A percentile compares a stretch with the other conserved stretches of the same genome.
Conservation (phyloP, 2,329 filamentous ascomycete genomes). For the Diaporthe helianthi region DNA sequence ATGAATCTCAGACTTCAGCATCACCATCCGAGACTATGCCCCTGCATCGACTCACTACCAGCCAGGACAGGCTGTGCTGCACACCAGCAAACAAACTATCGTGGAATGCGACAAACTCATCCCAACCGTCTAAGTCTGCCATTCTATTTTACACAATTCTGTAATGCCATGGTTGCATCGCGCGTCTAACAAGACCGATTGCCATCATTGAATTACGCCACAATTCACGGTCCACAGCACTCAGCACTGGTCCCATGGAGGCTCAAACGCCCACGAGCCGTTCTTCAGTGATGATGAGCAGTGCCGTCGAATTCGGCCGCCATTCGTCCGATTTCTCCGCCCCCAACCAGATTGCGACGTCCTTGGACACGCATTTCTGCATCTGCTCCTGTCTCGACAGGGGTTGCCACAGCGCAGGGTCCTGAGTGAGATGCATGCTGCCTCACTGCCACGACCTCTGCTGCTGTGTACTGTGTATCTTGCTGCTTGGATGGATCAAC, state of each 20-base stretch:
- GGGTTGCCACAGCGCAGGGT: neutral
- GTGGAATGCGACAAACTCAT: neutral
- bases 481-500: neutral
- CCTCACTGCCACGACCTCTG: neutral
- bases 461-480: too few relatives aligned
- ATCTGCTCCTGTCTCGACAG: neutral
- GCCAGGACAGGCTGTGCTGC: neutral
- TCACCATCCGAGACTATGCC: neutral
- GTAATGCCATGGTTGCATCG: neutral
- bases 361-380: neutral
- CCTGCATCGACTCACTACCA: neutral
- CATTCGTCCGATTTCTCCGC: conserved; percentile 3
- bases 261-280: conserved; percentile 36
- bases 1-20: neutral
- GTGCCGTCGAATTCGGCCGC: conserved; percentile 55
- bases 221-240: conserved; percentile 1
- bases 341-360: conserved; percentile 11
- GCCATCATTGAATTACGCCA: neutral
- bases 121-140: neutral
- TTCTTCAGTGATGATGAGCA: conserved; percentile 71
- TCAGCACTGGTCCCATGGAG: neutral
- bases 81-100: neutral
- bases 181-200: neutral
- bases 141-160: neutral
- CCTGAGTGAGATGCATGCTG: neutral